Percentiles rank a stretch among this genome's conserved stretches.
These are phyloP conservation scores for Collybia sordida DNA, from an alignment of 768 basidiomycete species.

Conservation along the genomic window DNA sequence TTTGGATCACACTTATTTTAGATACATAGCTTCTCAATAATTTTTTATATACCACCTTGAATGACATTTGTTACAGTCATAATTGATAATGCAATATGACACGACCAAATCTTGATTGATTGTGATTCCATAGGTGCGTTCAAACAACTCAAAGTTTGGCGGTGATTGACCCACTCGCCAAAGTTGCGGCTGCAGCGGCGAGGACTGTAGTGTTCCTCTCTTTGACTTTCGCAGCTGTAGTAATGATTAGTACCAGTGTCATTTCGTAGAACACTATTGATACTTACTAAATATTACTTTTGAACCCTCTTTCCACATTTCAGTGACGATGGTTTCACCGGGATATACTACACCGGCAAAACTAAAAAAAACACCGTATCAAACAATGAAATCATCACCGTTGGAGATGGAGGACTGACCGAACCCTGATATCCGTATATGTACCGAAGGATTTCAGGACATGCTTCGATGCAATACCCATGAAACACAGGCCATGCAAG, in stretches of 20 bases:
- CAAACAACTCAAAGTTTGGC: conserved; percentile 52
- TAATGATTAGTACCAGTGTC: background rate
- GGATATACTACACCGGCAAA: conserved; percentile 93
- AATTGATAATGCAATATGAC: too few relatives aligned
- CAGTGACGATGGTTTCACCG: conserved; percentile 91
- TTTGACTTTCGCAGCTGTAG: conserved; percentile 81
- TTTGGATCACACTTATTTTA: too few relatives aligned
- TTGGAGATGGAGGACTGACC: conserved; percentile 42
- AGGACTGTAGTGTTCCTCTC: conserved; percentile 75
- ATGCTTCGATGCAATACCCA: conserved; percentile 94
- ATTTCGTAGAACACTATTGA: background rate
- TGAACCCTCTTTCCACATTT: conserved; percentile 97
- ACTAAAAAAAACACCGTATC: conserved; percentile 31
- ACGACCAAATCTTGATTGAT: too few relatives aligned
- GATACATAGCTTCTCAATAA: too few relatives aligned
- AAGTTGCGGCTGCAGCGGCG: conserved; percentile 80
- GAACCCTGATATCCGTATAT: conserved; percentile 93
- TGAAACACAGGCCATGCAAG: conserved; percentile 83
- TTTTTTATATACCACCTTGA: too few relatives aligned
- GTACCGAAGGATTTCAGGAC: conserved; percentile 83
- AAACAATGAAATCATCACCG: background rate
- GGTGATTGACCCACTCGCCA: conserved; percentile 48
- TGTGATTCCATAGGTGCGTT: too few relatives aligned
- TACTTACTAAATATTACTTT: conserved; percentile 92
- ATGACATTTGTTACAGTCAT: too few relatives aligned